Conservation (phyloP, 129 eudicot genomes). For the Flaveria linearis region DNA sequence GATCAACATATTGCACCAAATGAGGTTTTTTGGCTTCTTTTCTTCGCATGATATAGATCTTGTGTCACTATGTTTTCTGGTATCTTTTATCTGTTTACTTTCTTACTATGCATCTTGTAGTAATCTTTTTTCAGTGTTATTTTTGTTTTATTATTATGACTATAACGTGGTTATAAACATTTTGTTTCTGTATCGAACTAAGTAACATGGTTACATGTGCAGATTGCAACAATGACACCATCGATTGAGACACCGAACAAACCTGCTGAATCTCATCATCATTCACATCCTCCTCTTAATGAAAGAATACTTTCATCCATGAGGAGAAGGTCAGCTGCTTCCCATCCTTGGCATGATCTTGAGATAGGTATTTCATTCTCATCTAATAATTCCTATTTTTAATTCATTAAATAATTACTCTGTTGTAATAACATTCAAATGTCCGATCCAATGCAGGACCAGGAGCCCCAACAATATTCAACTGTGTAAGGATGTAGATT, state of each 20-base stretch:
- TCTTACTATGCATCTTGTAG: neutral
- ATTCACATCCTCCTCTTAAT: conserved; percentile 59
- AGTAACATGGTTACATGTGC: conserved; percentile 21
- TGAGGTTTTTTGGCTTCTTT: conserved; percentile 15
- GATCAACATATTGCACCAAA: conserved; percentile 16
- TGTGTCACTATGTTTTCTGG: conserved; percentile 3
- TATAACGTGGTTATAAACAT: conserved; percentile 9
- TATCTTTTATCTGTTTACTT: conserved; percentile 9
- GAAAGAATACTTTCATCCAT: conserved; percentile 90
- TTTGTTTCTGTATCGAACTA: conserved; percentile 9
- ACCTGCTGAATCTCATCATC: conserved; percentile 40
- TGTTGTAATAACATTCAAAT: conserved; percentile 1
- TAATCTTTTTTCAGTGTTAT: neutral
- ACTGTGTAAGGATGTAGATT: conserved; percentile 60
- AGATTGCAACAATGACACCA: conserved; percentile 56
- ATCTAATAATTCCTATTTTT: neutral
- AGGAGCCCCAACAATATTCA: conserved; percentile 78
- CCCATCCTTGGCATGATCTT: conserved; percentile 99
- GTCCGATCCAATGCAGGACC: conserved; percentile 67
- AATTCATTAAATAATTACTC: neutral
- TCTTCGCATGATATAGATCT: neutral
- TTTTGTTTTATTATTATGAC: neutral
- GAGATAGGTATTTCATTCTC: conserved; percentile 62
- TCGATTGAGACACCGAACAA: conserved; percentile 57
- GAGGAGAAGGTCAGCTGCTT: conserved; percentile 86